These are phyloP conservation scores for Vitis hybrid DNA, from an alignment of 177 flowering plant species.

Conservation along the genomic window DNA sequence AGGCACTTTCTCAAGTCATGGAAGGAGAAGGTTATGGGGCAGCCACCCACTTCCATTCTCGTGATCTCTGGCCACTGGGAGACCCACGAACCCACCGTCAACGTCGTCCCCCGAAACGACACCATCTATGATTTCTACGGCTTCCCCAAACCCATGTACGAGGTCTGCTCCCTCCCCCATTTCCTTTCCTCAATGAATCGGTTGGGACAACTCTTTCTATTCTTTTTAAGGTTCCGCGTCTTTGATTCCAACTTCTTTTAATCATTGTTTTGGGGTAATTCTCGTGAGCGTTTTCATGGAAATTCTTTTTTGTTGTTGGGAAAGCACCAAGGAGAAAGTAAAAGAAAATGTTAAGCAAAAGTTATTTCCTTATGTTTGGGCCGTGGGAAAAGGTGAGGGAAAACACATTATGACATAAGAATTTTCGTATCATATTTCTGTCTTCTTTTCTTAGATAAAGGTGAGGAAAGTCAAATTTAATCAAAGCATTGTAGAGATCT, in stretches of 20 bases:
- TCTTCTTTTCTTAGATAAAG: too few species aligned
- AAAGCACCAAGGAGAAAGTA: too few species aligned
- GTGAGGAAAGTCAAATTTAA: too few species aligned
- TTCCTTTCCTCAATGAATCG: background rate
- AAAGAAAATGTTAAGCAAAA: too few species aligned
- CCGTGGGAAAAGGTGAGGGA: too few species aligned
- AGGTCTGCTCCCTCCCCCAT: slow-evolving; percentile 35
- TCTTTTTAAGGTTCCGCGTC: background rate
- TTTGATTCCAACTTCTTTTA: background rate
- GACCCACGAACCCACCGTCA: slow-evolving; percentile 57
- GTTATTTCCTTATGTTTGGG: too few species aligned
- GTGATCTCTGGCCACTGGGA: slow-evolving; percentile 86
- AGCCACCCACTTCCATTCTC: slow-evolving; percentile 56
- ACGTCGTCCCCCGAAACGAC: slow-evolving; percentile 33
- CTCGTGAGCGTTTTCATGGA: too few species aligned
- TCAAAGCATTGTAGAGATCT: too few species aligned
- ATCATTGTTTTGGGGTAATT: too few species aligned
- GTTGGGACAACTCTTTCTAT: background rate
- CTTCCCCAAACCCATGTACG: slow-evolving; percentile 70
- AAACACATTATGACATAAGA: too few species aligned
- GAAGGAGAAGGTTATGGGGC: slow-evolving; percentile 24
- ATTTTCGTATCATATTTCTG: too few species aligned
- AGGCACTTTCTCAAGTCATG: slow-evolving; percentile 58
- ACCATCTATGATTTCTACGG: slow-evolving; percentile 78
- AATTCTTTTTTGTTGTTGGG: too few species aligned